Percentiles rank a stretch among this genome's conserved stretches.
These are phyloP conservation scores for Acanthamoeba quina DNA, from an alignment of 208 protist genomes.

Conservation along the genomic window DNA sequence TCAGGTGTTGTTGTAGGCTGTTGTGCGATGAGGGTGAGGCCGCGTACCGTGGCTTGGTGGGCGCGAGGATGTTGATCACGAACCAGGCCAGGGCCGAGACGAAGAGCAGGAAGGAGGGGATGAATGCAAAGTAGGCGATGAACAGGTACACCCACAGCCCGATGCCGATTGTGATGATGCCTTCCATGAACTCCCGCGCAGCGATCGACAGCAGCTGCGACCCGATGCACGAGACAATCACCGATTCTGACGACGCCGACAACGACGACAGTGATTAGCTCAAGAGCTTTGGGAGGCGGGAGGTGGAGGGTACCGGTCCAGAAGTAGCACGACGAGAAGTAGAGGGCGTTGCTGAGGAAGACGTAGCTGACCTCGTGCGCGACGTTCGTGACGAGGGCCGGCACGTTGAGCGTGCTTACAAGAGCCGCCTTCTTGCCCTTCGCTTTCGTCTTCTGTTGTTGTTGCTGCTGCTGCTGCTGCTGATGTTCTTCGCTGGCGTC, in stretches of 20 bases:
- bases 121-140: constrained; percentile 30
- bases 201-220: constrained; percentile 51
- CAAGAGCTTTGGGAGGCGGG: not conserved
- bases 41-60: constrained; percentile 24
- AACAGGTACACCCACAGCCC: constrained; percentile 30
- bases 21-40: not conserved
- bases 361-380: constrained; percentile 39
- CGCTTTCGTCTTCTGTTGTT: not conserved
- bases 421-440: not conserved
- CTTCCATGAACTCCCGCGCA: constrained; percentile 26
- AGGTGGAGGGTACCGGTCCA: not conserved
- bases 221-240: constrained; percentile 38
- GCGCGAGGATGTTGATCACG: constrained; percentile 42
- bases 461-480: no score
- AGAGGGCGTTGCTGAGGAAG: constrained; percentile 39
- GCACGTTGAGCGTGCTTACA: not conserved
- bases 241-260: not conserved
- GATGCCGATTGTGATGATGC: constrained; percentile 42
- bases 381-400: not conserved
- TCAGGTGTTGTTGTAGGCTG: no score
- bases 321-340: constrained; percentile 30
- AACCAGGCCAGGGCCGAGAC: constrained; percentile 24
- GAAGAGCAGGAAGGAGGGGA: constrained; percentile 3
- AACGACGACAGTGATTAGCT: not conserved
- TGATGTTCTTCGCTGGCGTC: no score